These are phyloP conservation scores for Parastagonospora avenae DNA, from an alignment of 2,329 filamentous ascomycete genomes.

Conservation along the genomic window DNA sequence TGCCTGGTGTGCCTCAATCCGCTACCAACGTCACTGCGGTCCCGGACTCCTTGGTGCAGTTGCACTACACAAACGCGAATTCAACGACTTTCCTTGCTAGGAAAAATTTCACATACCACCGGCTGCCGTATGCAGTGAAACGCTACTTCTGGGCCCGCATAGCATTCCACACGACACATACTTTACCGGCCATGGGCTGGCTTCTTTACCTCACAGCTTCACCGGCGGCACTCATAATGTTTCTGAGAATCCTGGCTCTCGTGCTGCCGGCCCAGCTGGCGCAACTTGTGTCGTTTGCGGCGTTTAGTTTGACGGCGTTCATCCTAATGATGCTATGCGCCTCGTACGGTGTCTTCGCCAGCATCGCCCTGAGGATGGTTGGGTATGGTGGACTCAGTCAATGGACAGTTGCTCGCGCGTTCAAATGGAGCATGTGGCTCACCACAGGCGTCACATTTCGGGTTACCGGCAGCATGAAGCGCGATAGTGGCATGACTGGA, in stretches of 20 bases:
- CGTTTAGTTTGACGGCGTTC: conserved; percentile 61
- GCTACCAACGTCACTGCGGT: conserved; percentile 1
- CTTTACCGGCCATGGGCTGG: conserved; percentile 32
- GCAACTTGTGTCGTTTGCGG: conserved; percentile 63
- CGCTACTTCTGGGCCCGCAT: not conserved
- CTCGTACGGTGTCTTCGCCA: conserved; percentile 75
- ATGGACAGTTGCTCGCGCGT: conserved; percentile 80
- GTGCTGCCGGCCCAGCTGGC: conserved; percentile 35
- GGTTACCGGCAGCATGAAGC: conserved; percentile 56
- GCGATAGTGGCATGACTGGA: conserved; percentile 36
- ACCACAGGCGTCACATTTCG: conserved; percentile 79
- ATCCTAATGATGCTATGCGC: conserved; percentile 51
- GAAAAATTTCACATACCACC: too few species aligned
- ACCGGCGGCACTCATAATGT: conserved; percentile 32
- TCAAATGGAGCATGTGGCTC: conserved; percentile 77
- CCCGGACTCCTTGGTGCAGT: not conserved
- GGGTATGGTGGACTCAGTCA: conserved; percentile 80
- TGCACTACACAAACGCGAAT: too few species aligned
- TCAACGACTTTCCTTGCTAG: too few species aligned
- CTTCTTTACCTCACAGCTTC: conserved; percentile 36
- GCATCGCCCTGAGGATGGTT: conserved; percentile 70
- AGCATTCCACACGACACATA: not conserved
- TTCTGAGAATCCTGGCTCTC: conserved; percentile 34
- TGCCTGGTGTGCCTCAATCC: conserved; percentile 6
- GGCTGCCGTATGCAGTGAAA: not conserved